Base-by-base conservation (phyloP, 1,284 basidiomycete species). In the Caloboletus firmus region DNA sequence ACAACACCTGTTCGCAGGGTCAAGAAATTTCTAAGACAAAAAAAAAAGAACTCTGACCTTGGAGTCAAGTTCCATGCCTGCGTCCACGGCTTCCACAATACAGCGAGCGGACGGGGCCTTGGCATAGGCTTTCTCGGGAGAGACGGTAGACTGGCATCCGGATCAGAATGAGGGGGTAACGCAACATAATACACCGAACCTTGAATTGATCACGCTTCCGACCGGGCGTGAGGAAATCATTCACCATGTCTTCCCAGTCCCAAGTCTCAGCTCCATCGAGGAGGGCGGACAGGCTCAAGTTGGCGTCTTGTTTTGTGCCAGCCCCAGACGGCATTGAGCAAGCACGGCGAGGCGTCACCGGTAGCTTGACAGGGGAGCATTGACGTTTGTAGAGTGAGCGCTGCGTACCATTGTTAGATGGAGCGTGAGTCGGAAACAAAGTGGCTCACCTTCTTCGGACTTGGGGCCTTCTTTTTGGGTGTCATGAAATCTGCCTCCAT, bases 171-270 rank as follows among this genome's bases (percentile, higher is more conserved):
- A 20, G 37, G 4, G 2, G 13, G 2, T 7, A 8, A 20, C 0
- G 7, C 7, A 12, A 28, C 7, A n/a, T 4, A 0, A 30, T 10
- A 52, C 44, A 49, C 45, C 17, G 17, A 28, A 68, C 61, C 63
- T 68, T 63, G 49, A 53, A 42, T 46, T 59, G 64, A 13, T 63
- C 55, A 11, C 47, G 55, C 35, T 64, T 62, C 30, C 72, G 70
- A 45, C 62, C 59, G 0, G 76, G 73, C 1, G 70, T 70, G 61
- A 72, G 60, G 45, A 73, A 72, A 40, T 78, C 77, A 4, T 62
- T 69, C 51, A 74, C 70, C 74, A 79, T 74, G 49, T 79, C 78
- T 36, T 75, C 66, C 80, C 79, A 81, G 56, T 80, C 76, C 80
- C 79, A 80, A 28, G 72, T 72, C 48, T 77, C 77, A 1, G 74